Conservation (phyloP, 1,139 yeast genomes). For the Kodamaea anthophila region DNA sequence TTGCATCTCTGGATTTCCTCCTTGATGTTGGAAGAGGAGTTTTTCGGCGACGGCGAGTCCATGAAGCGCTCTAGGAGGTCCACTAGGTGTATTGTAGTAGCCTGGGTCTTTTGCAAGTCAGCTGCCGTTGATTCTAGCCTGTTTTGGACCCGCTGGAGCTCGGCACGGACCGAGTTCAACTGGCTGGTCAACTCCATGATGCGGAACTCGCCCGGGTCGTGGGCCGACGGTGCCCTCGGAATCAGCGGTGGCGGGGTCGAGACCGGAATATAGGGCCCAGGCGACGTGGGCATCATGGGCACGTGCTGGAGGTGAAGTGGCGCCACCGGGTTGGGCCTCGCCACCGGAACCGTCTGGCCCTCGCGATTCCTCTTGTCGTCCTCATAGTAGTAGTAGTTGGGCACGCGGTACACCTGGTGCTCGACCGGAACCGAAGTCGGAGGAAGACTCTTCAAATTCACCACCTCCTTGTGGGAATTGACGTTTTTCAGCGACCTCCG, state of each 20-base stretch:
- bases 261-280: too few relatives aligned
- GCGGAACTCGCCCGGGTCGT: slow-evolving; percentile 21
- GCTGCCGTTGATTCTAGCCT: slow-evolving; percentile 41
- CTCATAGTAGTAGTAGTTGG: slow-evolving; percentile 6
- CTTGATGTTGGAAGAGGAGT: too few relatives aligned
- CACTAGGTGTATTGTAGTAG: slow-evolving; percentile 44
- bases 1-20: too few relatives aligned
- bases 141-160: slow-evolving; percentile 31
- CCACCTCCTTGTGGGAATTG: slow-evolving; percentile 36
- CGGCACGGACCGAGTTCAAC: slow-evolving; percentile 29
- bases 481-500: slow-evolving; percentile 57
- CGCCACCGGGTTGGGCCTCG: slow-evolving; percentile 1
- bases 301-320: slow-evolving; percentile 4
- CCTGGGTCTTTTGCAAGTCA: slow-evolving; percentile 41
- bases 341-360: too few relatives aligned
- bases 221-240: slow-evolving; percentile 5
- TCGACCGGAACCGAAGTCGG: slow-evolving; percentile 21
- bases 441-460: slow-evolving; percentile 28
- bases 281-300: too few relatives aligned
- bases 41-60: not conserved
- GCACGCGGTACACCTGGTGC: slow-evolving; percentile 6
- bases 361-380: slow-evolving; percentile 6
- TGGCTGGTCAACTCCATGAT: slow-evolving; percentile 36
- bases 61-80: slow-evolving; percentile 46
- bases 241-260: slow-evolving; percentile 6